Base-by-base conservation (phyloP, 2,329 filamentous ascomycete genomes). In the Epicoccum sorghinum region DNA sequence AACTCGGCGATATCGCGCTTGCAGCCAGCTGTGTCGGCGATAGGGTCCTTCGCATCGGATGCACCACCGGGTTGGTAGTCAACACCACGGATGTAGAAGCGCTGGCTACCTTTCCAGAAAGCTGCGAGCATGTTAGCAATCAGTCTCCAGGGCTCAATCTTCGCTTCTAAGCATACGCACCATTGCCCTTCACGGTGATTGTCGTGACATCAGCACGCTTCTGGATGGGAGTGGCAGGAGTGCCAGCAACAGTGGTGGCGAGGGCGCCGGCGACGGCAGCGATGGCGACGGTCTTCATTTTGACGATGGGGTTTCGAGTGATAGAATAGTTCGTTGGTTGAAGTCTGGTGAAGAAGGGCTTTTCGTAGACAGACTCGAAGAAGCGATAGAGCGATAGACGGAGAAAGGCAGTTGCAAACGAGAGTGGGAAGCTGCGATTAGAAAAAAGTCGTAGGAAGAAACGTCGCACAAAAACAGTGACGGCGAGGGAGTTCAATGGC, bases 1-100 rank as follows among this genome's bases (percentile, higher is more conserved):
- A 96, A 96, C 73, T 91, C 82, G 46, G 79, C 77, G 65, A 96
- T 89, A 71, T 96, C 91, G 61, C 92, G 89, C 74, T 85, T 83
- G 84, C 93, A 96, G 69, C 82, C 78, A 3, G 76, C 76, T 23
- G 79, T 71, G 67, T 96, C 87, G 58, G 90, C 87, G 47, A 96
- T 87, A 57, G 92, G 91, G 71, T 96, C 92, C 49, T 78, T 77
- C 44, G 85, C 76, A 37, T 86, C 75, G 47, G 85, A 86, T 10
- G 85, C 82, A 58, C 86, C 87, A 70, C 80, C 81, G 44, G 84
- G 85, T 72, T 88, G 86, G 73, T 88, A 88, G 76, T 89, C 88
- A 61, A 85, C 78, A 70, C 83, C 83, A 59, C 82, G 81, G 59
- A 86, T 79, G 74, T 85, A 85, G 77, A 85, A 85, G 67, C 86